Percentiles rank a stretch among this genome's conserved stretches.
phyloP scores from a whole-genome alignment of 2,329 filamentous ascomycete species.

The Sarocladium brachiariae region DNA sequence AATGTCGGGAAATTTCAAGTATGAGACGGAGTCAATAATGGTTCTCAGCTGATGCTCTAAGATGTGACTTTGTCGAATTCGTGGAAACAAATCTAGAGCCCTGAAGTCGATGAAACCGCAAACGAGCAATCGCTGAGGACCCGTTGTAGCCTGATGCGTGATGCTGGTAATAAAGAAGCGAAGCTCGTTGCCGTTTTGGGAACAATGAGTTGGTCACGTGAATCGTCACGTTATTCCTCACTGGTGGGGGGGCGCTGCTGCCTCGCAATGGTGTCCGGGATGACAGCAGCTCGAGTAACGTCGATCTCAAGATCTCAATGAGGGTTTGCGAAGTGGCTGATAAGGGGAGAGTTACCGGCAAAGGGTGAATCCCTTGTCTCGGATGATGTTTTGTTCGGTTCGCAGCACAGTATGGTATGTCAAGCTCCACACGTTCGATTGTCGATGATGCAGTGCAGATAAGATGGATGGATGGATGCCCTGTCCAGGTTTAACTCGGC shows the following conservation, averaged over 20 bases:
- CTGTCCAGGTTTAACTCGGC: background rate
- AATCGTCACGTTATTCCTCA: background rate
- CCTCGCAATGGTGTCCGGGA: too few species aligned
- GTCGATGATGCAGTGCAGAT: too few species aligned
- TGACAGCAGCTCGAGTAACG: too few species aligned
- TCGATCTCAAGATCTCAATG: too few species aligned
- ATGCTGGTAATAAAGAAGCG: background rate
- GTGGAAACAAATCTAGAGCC: background rate
- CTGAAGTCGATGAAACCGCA: background rate
- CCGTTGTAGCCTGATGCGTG: background rate
- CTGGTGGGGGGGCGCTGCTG: background rate
- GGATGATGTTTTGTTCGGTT: too few species aligned
- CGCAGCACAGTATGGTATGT: too few species aligned
- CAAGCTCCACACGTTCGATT: too few species aligned
- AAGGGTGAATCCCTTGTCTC: too few species aligned
- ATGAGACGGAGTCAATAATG: background rate
- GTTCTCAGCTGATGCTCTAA: background rate
- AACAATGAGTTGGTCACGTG: constrained; percentile 2
- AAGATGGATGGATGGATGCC: too few species aligned
- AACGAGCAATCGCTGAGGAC: background rate
- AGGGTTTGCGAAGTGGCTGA: too few species aligned
- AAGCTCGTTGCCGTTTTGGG: constrained; percentile 10
- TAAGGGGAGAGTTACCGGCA: too few species aligned
- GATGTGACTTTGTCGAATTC: background rate
- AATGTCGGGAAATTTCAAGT: too few species aligned